phyloP scores from a whole-genome alignment of 192 early-diverging fungal species.

The Coemansia umbellata region DNA sequence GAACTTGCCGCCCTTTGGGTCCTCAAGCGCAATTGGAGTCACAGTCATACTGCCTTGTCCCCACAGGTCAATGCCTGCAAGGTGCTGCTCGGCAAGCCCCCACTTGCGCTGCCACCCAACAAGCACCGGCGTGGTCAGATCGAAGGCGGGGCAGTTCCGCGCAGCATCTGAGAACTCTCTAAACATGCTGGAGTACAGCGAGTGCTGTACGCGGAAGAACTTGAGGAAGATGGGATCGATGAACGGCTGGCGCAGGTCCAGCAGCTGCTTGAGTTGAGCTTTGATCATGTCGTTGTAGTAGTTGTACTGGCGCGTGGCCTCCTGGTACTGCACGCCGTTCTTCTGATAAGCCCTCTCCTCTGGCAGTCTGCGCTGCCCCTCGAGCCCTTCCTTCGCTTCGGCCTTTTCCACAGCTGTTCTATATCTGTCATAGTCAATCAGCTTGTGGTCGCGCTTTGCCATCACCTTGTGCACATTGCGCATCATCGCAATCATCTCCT shows the following conservation, averaged over 20 bases:
- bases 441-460: conserved; percentile 86
- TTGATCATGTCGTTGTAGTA: conserved; percentile 79
- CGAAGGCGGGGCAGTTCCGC: conserved; percentile 54
- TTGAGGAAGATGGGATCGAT: conserved; percentile 85
- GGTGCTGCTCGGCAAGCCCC: conserved; percentile 17
- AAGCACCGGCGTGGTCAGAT: conserved; percentile 41
- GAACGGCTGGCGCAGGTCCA: conserved; percentile 68
- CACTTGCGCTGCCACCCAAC: conserved; percentile 42
- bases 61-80: conserved; percentile 33
- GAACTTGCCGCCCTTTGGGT: conserved; percentile 24
- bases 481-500: conserved; percentile 71
- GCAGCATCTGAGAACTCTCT: conserved; percentile 57
- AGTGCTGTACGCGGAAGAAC: conserved; percentile 80
- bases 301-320: conserved; percentile 80
- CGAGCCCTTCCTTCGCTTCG: conserved; percentile 59
- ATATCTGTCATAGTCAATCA: conserved; percentile 90
- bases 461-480: conserved; percentile 79
- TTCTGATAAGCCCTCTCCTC: conserved; percentile 68
- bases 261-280: conserved; percentile 73
- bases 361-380: conserved; percentile 43
- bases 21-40: conserved; percentile 22
- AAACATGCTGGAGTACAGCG: conserved; percentile 68
- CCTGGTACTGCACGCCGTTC: conserved; percentile 69
- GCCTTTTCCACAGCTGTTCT: conserved; percentile 69
- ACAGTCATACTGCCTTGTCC: conserved; percentile 33